Evolutionary conservation across 495 filamentous ascomycete genomes (phyloP).

Genomic region (Amorphotheca resinae): DNA sequence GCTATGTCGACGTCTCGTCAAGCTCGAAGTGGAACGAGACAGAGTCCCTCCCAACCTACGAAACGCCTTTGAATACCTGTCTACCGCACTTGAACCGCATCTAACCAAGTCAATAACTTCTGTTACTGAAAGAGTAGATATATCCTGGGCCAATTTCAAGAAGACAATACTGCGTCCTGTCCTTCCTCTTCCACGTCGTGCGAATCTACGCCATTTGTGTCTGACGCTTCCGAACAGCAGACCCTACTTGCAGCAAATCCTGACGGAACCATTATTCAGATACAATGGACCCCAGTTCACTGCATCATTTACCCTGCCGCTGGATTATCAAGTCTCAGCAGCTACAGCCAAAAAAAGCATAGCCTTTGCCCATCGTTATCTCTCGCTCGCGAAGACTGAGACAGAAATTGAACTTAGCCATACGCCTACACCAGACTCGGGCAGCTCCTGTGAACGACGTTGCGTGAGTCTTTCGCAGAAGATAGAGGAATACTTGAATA

Average conservation of each 20-base stretch:
- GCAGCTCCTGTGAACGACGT: not conserved
- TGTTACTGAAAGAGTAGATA: constrained; percentile 17
- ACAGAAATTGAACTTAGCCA: constrained; percentile 12
- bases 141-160: constrained; percentile 26
- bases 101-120: constrained; percentile 18
- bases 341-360: not conserved
- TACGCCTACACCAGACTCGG: not conserved
- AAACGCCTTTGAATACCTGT: constrained; percentile 11
- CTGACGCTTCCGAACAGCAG: constrained; percentile 36
- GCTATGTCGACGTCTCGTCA: constrained; percentile 47
- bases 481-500: constrained; percentile 27
- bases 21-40: constrained; percentile 35
- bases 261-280: constrained; percentile 2
- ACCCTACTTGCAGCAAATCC: constrained; percentile 23
- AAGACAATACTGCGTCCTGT: constrained; percentile 21
- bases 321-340: not conserved
- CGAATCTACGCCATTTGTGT: constrained; percentile 18
- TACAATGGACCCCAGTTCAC: not conserved
- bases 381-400: constrained; percentile 22
- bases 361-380: constrained; percentile 20
- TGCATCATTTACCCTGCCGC: not conserved
- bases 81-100: constrained; percentile 9
- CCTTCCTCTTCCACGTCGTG: constrained; percentile 25
- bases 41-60: not conserved
- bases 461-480: constrained; percentile 20